A percentile compares a stretch with the other conserved stretches of the same genome.
These are phyloP conservation scores for Rosa multiflora DNA, from an alignment of 306 rosid genomes.

Conservation along the genomic window DNA sequence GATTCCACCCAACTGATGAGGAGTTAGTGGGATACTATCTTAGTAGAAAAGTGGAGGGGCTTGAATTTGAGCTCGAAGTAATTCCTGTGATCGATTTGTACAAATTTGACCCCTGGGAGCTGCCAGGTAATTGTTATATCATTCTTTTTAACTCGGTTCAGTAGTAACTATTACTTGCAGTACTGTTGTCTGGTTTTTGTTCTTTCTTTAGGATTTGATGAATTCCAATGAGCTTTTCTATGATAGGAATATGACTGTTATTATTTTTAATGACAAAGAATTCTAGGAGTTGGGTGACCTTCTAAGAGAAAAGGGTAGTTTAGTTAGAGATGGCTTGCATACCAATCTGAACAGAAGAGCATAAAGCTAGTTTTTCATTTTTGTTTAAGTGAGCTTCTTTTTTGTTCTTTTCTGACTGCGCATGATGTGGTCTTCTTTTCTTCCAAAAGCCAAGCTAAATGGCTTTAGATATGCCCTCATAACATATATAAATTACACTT, in stretches of 20 bases:
- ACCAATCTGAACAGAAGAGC: constrained; percentile 18
- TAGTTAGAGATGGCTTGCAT: not conserved
- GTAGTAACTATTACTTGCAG: not conserved
- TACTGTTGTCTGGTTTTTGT: not conserved
- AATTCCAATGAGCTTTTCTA: not conserved
- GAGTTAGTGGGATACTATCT: constrained; percentile 84
- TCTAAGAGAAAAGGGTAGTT: not conserved
- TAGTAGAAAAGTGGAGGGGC: constrained; percentile 73
- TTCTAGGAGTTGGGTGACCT: not conserved
- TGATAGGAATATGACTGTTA: not conserved
- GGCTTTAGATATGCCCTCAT: constrained; percentile 17
- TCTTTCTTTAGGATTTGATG: not conserved
- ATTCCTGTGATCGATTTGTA: constrained; percentile 83
- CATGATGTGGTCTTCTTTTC: constrained; percentile 24
- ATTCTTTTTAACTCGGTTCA: not conserved
- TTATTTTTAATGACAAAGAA: not conserved
- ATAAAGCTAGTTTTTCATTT: constrained; percentile 10
- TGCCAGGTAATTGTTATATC: constrained; percentile 64
- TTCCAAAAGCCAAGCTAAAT: constrained; percentile 28
- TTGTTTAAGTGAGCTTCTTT: constrained; percentile 15
- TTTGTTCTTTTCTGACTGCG: constrained; percentile 20
- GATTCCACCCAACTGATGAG: constrained; percentile 91
- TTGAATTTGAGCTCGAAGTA: constrained; percentile 85
- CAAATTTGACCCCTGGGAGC: constrained; percentile 94
- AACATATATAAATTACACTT: constrained; percentile 17